Conservation (phyloP, 805 yeast genomes). For the Kuraishia piskuri region DNA sequence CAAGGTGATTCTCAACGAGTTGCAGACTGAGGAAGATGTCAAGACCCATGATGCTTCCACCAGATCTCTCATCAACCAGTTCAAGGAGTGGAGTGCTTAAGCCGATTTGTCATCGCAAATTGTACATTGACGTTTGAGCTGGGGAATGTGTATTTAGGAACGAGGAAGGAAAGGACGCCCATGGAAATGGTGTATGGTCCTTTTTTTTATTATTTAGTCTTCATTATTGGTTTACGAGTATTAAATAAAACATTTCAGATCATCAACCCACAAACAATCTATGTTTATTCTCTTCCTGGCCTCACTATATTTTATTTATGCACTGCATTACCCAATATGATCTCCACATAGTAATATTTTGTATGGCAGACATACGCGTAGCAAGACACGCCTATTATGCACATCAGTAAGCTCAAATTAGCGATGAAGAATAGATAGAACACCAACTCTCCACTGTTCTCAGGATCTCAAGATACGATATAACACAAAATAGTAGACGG, state of each 20-base stretch:
- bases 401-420: background rate
- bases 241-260: background rate
- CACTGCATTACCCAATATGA: too few species aligned
- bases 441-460: too few species aligned
- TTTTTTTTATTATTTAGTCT: too few species aligned
- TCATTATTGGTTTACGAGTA: background rate
- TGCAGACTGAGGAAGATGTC: conserved; percentile 51
- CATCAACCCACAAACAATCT: too few species aligned
- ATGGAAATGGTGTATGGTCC: background rate
- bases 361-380: background rate
- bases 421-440: too few species aligned
- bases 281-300: too few species aligned
- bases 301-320: too few species aligned
- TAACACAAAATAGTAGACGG: too few species aligned
- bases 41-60: conserved; percentile 84
- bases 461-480: too few species aligned
- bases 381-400: background rate
- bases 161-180: background rate
- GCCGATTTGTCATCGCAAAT: background rate
- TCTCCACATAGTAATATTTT: background rate
- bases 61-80: conserved; percentile 87
- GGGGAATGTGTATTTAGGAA: background rate
- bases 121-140: background rate
- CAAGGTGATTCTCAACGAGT: conserved; percentile 87
- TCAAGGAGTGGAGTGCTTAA: conserved; percentile 65